Base-by-base conservation (phyloP, 257 asterid genomes). In the Rubia yunnanensis region DNA sequence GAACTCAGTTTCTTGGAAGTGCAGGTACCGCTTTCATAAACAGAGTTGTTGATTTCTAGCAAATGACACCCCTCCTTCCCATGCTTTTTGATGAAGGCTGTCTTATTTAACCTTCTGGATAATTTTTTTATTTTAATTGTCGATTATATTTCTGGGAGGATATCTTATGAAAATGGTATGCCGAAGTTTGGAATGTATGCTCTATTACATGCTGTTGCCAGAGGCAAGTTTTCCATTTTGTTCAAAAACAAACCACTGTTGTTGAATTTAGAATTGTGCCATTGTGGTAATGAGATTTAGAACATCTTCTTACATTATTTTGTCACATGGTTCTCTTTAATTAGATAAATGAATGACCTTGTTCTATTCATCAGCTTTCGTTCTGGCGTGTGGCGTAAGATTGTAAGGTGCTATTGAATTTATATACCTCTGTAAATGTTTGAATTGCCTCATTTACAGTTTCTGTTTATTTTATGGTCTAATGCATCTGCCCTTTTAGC, bases 121-220 rank as follows among this genome's bases (percentile, higher is more conserved):
- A 41, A 39, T 26, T n/a, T 63, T 63, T 63, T 10, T 18, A 8
- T 39, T 63, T 31, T 46, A 4, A 7, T 41, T 1, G 46, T 9
- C 7, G 27, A 63, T 18, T 8, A 6, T 63, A 26, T 7, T 27
- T 26, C 10, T 63, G 36, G 39, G 55, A 22, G 54, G 55, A 24
- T 23, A 62, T 23, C 24, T 15, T 20, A 23, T 28, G 30, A 64
- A 27, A 39, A 24, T 28, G n/a, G 58, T 32, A 48, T 46, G 44
- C 26, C 58, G 0, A 8, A 30, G 35, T 46, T 46, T 8, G 20
- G 13, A 30, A 2, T 57, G n/a, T 55, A 10, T 46, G 58, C 22
- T 15, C 32, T 30, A 17, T 64, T 64, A 18, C 28, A 63, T 63
- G 24, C 39, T 63, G 56, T 30, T 64, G 20, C 41, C 49, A 55